Evolutionary conservation across 1,284 basidiomycete species (phyloP).

Genomic region (Heterobasidion irregulare): DNA sequence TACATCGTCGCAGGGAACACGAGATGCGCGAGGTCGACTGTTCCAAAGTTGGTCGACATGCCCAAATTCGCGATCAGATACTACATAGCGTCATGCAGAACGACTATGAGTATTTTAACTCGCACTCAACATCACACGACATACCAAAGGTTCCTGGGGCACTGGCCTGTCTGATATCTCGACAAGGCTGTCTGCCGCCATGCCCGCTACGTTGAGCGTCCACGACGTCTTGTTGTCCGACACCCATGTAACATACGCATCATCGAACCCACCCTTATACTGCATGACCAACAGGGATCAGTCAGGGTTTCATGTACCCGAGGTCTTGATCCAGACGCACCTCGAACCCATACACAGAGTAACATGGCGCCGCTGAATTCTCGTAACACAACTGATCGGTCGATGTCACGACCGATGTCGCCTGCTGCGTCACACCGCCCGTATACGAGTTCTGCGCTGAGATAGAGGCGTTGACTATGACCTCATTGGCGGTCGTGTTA

Average conservation of each 20-base stretch:
- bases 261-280: constrained; percentile 19
- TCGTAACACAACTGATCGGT: constrained; percentile 14
- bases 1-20: constrained; percentile 65
- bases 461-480: constrained; percentile 32
- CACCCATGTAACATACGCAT: constrained; percentile 74
- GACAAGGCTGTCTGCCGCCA: constrained; percentile 56
- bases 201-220: constrained; percentile 66
- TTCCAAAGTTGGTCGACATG: constrained; percentile 73
- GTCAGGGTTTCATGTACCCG: neutral
- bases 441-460: constrained; percentile 43
- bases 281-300: neutral
- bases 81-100: constrained; percentile 19
- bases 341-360: constrained; percentile 58
- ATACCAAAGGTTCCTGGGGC: constrained; percentile 79
- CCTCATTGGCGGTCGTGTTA: constrained; percentile 29
- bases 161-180: constrained; percentile 71
- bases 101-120: too few relatives aligned
- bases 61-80: constrained; percentile 80
- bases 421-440: constrained; percentile 47
- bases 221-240: constrained; percentile 58
- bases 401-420: constrained; percentile 17
- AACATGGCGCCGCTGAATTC: constrained; percentile 27
- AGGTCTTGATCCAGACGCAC: neutral
- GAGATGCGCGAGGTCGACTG: constrained; percentile 57
- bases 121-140: constrained; percentile 5